phyloP scores from a whole-genome alignment of 1,139 yeast species.

The Kodamaea ohmeri region DNA sequence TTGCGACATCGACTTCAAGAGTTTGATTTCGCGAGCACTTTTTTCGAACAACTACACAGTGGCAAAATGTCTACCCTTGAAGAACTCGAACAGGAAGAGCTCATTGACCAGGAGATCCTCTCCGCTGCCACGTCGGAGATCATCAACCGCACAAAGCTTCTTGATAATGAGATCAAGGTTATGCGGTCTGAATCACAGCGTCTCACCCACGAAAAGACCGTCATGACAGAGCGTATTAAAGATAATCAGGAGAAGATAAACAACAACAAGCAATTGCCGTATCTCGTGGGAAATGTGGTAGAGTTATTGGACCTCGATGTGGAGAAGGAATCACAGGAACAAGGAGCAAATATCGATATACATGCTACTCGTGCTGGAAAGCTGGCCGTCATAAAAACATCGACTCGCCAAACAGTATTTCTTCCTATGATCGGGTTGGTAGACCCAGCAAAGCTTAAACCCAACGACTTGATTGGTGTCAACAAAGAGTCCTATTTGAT shows the following conservation, averaged over 20 bases:
- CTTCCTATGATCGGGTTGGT: slow-evolving; percentile 94
- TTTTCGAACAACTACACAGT: slow-evolving; percentile 1
- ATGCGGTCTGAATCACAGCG: slow-evolving; percentile 92
- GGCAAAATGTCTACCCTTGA: slow-evolving; percentile 62
- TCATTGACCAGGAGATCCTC: slow-evolving; percentile 78
- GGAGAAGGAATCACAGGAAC: slow-evolving; percentile 82
- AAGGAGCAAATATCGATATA: slow-evolving; percentile 93
- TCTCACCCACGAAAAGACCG: slow-evolving; percentile 85
- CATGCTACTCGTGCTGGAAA: slow-evolving; percentile 94
- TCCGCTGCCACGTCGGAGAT: slow-evolving; percentile 79
- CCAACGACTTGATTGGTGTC: slow-evolving; percentile 96
- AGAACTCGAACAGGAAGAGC: slow-evolving; percentile 57
- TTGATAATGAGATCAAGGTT: slow-evolving; percentile 94
- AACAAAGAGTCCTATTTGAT: slow-evolving; percentile 94
- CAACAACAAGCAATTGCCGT: slow-evolving; percentile 93
- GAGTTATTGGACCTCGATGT: slow-evolving; percentile 87
- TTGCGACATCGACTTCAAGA: slow-evolving; percentile 1
- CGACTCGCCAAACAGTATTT: slow-evolving; percentile 95
- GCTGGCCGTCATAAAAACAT: slow-evolving; percentile 95
- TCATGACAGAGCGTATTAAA: slow-evolving; percentile 90
- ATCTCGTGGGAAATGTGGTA: slow-evolving; percentile 95
- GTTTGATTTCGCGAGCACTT: neutral
- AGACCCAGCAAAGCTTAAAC: slow-evolving; percentile 82
- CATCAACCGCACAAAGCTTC: slow-evolving; percentile 76
- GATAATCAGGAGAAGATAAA: slow-evolving; percentile 96